Evolutionary conservation across 805 yeast genomes (phyloP).

Genomic region (Spathaspora gorwiae): DNA sequence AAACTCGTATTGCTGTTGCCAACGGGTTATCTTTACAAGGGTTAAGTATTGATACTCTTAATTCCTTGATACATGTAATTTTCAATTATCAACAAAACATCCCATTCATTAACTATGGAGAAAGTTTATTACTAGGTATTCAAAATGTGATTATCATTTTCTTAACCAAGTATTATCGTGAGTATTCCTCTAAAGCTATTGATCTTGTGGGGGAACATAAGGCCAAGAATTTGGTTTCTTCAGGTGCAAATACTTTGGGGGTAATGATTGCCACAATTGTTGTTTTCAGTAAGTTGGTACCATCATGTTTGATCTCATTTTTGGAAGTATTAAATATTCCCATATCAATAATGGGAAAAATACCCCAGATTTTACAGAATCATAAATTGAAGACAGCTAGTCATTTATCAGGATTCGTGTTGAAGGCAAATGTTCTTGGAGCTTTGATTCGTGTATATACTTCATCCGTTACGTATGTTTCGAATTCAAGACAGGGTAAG

Average conservation of each 20-base stretch:
- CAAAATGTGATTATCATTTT: constrained; percentile 36
- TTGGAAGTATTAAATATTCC: constrained; percentile 38
- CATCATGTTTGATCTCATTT: constrained; percentile 20
- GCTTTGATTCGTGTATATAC: constrained; percentile 38
- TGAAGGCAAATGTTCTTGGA: constrained; percentile 38
- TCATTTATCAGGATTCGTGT: constrained; percentile 35
- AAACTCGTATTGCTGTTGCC: constrained; percentile 26
- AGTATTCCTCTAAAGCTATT: constrained; percentile 10
- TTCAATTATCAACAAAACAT: constrained; percentile 32
- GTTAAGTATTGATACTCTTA: constrained; percentile 31
- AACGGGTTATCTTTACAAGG: constrained; percentile 34
- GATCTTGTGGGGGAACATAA: constrained; percentile 14
- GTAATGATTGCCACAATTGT: constrained; percentile 22
- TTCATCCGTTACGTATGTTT: constrained; percentile 25
- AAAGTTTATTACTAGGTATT: constrained; percentile 32
- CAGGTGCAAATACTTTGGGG: constrained; percentile 23
- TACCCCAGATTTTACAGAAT: constrained; percentile 38
- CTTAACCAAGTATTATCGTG: constrained; percentile 30
- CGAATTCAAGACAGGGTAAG: constrained; percentile 15
- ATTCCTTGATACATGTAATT: constrained; percentile 35
- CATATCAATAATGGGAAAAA: constrained; percentile 30
- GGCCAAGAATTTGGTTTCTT: constrained; percentile 8
- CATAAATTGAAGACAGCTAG: constrained; percentile 29
- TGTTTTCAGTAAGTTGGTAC: constrained; percentile 29
- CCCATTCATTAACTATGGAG: constrained; percentile 38